These are phyloP conservation scores for Atalantia buxifolia DNA, from an alignment of 345 rosid genomes.

Conservation along the genomic window DNA sequence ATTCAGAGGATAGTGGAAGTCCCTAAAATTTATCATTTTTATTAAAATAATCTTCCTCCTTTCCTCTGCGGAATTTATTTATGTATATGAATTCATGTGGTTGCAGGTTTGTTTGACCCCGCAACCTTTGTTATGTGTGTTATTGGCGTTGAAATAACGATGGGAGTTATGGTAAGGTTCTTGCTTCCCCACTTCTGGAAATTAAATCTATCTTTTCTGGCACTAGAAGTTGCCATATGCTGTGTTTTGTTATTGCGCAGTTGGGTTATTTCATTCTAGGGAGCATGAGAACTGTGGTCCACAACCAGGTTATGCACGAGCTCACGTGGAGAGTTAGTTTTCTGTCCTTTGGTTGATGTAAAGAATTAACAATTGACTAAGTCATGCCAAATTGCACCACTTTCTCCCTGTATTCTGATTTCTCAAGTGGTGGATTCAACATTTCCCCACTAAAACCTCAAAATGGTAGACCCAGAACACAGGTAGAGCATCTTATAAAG, in stretches of 20 bases:
- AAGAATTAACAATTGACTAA: conserved; percentile 2
- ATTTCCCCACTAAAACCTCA: conserved; percentile 83
- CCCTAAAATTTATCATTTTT: neutral
- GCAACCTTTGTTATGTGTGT: conserved; percentile 97
- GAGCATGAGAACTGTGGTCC: conserved; percentile 94
- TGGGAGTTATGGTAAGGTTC: conserved; percentile 84
- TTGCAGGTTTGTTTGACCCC: conserved; percentile 96
- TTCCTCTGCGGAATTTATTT: neutral
- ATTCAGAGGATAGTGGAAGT: neutral
- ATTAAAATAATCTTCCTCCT: too few relatives aligned
- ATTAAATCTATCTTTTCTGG: conserved; percentile 11
- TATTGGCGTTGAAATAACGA: conserved; percentile 99
- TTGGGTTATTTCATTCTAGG: conserved; percentile 92
- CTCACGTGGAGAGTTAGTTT: conserved; percentile 89
- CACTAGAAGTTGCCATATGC: conserved; percentile 8
- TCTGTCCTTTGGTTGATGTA: conserved; percentile 10
- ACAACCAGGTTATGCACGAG: conserved; percentile 92
- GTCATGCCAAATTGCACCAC: neutral
- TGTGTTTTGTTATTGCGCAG: conserved; percentile 46
- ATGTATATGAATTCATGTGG: conserved; percentile 1
- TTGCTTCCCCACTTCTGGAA: conserved; percentile 11
- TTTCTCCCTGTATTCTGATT: conserved; percentile 13
- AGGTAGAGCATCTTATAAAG: conserved; percentile 96
- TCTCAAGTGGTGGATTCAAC: conserved; percentile 94
- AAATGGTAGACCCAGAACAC: conserved; percentile 83